phyloP scores from a whole-genome alignment of 1,139 yeast species.

The Suhomyces choctaworum region DNA sequence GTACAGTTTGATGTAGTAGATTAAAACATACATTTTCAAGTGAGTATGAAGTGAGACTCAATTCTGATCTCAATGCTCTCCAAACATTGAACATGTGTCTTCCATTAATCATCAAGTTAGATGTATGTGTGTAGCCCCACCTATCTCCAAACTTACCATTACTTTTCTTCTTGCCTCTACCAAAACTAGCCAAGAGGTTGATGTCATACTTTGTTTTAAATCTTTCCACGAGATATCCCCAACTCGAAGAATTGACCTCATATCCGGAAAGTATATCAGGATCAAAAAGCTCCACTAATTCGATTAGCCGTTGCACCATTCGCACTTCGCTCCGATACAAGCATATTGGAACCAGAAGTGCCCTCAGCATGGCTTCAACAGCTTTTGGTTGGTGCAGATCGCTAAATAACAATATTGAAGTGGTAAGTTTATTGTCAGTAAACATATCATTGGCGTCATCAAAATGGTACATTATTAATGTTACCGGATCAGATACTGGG shows the following conservation, averaged over 20 bases:
- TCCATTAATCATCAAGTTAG: constrained; percentile 69
- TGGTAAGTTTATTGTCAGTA: constrained; percentile 13
- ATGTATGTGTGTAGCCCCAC: constrained; percentile 83
- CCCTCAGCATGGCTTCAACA: constrained; percentile 9
- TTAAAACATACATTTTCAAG: constrained; percentile 76
- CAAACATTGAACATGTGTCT: constrained; percentile 83
- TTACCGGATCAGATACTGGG: constrained; percentile 60
- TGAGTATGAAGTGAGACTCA: constrained; percentile 66
- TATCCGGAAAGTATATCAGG: constrained; percentile 89
- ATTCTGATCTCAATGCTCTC: constrained; percentile 67
- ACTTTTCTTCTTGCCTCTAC: constrained; percentile 49
- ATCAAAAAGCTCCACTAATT: constrained; percentile 62
- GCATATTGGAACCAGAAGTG: constrained; percentile 19
- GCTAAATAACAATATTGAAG: constrained; percentile 34
- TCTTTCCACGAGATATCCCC: constrained; percentile 88
- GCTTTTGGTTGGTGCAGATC: not conserved
- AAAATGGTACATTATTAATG: constrained; percentile 62
- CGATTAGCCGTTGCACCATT: constrained; percentile 55
- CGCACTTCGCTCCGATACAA: constrained; percentile 52
- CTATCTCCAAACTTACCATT: constrained; percentile 63
- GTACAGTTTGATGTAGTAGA: constrained; percentile 64
- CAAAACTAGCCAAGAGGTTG: constrained; percentile 48
- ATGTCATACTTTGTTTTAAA: constrained; percentile 45
- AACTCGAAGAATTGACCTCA: constrained; percentile 76
- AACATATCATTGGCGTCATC: constrained; percentile 46